Evolutionary conservation across 352 stramenopile genomes (phyloP).

Genomic region (Saprolegnia diclina): DNA sequence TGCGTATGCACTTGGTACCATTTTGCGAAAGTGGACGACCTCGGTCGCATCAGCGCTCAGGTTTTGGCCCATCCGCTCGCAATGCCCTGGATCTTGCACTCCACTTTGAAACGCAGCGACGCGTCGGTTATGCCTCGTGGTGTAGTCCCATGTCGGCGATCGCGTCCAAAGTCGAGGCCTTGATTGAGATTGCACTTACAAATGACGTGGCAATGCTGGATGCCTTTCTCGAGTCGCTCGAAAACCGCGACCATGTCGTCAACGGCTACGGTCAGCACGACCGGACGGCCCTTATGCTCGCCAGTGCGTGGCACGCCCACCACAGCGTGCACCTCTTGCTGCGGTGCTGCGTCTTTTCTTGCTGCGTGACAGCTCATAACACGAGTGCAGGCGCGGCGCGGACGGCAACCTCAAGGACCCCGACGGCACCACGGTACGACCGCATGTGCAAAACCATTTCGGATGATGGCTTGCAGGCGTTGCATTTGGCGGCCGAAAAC

Average conservation of each 20-base stretch:
- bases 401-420: conserved; percentile 23
- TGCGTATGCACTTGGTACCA: conserved; percentile 33
- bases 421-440: conserved; percentile 24
- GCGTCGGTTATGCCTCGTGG: no score
- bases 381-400: conserved; percentile 6
- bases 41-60: conserved; percentile 27
- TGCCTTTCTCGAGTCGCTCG: conserved; percentile 9
- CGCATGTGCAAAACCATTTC: no score
- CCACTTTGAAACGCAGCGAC: no score
- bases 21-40: conserved; percentile 45
- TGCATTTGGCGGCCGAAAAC: conserved; percentile 26
- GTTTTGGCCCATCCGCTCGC: conserved; percentile 23
- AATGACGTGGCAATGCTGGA: conserved; percentile 20
- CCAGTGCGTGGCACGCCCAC: conserved; percentile 17
- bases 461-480: not conserved
- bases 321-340: conserved; percentile 14
- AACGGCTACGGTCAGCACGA: conserved; percentile 19
- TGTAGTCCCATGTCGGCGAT: not conserved
- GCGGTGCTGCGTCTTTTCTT: no score
- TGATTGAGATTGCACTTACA: conserved; percentile 16
- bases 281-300: conserved; percentile 19
- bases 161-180: not conserved
- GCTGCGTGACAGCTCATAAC: not conserved
- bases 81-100: no score
- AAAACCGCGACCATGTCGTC: conserved; percentile 4